Base-by-base conservation (phyloP, 2,329 filamentous ascomycete genomes). In the Scedosporium apiospermum region DNA sequence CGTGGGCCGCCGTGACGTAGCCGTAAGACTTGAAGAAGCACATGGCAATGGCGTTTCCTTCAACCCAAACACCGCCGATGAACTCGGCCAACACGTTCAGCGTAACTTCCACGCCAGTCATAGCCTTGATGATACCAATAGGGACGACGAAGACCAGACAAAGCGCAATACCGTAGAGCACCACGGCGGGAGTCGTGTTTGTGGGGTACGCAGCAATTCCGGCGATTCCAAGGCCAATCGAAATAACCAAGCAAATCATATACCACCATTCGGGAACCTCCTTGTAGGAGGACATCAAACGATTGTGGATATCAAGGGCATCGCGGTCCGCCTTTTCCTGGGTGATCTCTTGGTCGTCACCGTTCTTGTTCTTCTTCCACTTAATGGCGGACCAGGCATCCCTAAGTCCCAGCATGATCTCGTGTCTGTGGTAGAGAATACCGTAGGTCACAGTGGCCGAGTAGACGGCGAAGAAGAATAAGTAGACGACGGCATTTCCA, bases 211-310 rank as follows among this genome's bases (percentile, higher is more conserved):
- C 65, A 3, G 70, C 70, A 26, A 78, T 69, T 7, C 69, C 72
- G 1, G 69, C 67, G 46, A 75, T 70, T 53, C 75, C 75, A n/a
- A 75, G 61, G 12, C 68, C 66, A 27, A 75, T 65, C 4, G 75
- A 70, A 6, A 70, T 59, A 27, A 70, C 62, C 16, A 74, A 69
- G 5, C 68, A 66, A 6, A 71, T 63, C 14, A 75, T 60, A 64
- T 80, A 81, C 76, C 77, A 80, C 77, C 77, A 80, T 57, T 80
- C 77, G 0, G 78, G 77, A 0, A 78, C 76, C 66, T 81, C 78
- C 3, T 71, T 72, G 65, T 82, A 82, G 0, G 66, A 66, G 10
- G 70, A 68, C 78, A 82, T 82, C 21, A 81, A 72, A 2, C 76
- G 73, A 63, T 76, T 76, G 67, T 82, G 80, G 2, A 79, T 70